Evolutionary conservation across 2,329 filamentous ascomycete species (phyloP), one percentile per base, ranked within the genome.

Genomic region (Penicillium psychrosexuale): DNA sequence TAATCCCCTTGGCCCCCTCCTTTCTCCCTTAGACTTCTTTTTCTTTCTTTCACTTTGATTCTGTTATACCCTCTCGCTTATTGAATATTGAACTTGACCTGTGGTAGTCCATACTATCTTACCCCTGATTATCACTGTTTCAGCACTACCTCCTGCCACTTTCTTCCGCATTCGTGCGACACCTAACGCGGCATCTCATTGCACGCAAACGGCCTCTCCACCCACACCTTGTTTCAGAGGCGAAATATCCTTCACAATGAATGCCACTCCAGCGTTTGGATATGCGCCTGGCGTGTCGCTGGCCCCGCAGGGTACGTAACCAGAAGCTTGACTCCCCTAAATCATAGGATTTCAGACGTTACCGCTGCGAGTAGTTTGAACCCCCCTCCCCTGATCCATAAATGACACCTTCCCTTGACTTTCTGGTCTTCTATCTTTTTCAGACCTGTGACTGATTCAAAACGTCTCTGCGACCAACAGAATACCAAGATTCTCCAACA

Each of bases 301-400:
- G 62, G 64, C 62, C 46, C 63, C 64, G 53, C 63, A 64, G 69
- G 68, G 69, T 72, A 61, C 67, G 69, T 72, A 64, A 67, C 57
- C 43, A 34, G 37, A 42, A 46, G 51, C 33, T 46, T 8, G 3
- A 30, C 53, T 56, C 54, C 53, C 57, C 49, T 49, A 48, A 48
- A 56, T 61, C 33, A 50, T 24, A 30, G 28, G 28, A 50, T 34
- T 11, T 50, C 12, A 17, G 24, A 12, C 19, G n/a, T 43, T 33
- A 22, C 19, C 47, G 43, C 37, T 48, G 34, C 17, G 28, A 24
- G 37, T 27, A 28, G 22, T 39, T 19, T 19, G 28, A 24, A 19
- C 24, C 33, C 17, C 34, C 15, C 47, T 34, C 34, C 15, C 47
- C 37, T 36, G 43, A 57, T 39, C 36, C 47, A 44, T 57, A 57